A percentile compares a stretch with the other conserved stretches of the same genome.
phyloP scores from a whole-genome alignment of 176 grass and related monocot species.

The Alopecurus myosuroides region DNA sequence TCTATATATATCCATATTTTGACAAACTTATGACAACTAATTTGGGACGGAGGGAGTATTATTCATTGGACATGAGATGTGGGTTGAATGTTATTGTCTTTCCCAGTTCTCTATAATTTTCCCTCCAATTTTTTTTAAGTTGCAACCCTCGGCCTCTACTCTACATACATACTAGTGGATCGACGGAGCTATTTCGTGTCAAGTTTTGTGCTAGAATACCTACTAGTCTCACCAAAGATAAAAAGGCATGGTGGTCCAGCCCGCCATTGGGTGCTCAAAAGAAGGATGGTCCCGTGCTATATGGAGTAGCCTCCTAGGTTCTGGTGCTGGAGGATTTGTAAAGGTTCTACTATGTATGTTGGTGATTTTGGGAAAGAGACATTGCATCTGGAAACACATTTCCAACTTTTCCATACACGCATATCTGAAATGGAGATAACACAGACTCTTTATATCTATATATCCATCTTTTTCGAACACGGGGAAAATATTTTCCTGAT shows the following conservation, averaged over 20 bases:
- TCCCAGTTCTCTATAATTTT: background rate
- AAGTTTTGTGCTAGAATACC: background rate
- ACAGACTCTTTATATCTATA: background rate
- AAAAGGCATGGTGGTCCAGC: constrained; percentile 41
- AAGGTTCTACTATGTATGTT: constrained; percentile 23
- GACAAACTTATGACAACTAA: too few relatives aligned
- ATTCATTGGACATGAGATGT: background rate
- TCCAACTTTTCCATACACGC: background rate
- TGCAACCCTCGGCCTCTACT: background rate
- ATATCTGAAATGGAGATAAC: background rate
- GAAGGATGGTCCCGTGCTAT: constrained; percentile 42
- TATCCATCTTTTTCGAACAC: background rate
- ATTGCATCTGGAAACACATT: background rate
- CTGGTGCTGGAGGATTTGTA: constrained; percentile 29
- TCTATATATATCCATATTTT: too few relatives aligned
- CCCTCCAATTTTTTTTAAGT: background rate
- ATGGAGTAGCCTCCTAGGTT: constrained; percentile 46
- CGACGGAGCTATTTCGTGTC: background rate
- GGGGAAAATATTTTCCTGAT: background rate
- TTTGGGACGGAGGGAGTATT: too few relatives aligned
- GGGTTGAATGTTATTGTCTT: background rate
- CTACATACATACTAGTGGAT: background rate
- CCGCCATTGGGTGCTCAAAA: constrained; percentile 34
- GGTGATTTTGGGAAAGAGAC: constrained; percentile 2
- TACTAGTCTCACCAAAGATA: constrained; percentile 26